phyloP scores from a whole-genome alignment of 768 basidiomycete species.

The Ramaria sp. region DNA sequence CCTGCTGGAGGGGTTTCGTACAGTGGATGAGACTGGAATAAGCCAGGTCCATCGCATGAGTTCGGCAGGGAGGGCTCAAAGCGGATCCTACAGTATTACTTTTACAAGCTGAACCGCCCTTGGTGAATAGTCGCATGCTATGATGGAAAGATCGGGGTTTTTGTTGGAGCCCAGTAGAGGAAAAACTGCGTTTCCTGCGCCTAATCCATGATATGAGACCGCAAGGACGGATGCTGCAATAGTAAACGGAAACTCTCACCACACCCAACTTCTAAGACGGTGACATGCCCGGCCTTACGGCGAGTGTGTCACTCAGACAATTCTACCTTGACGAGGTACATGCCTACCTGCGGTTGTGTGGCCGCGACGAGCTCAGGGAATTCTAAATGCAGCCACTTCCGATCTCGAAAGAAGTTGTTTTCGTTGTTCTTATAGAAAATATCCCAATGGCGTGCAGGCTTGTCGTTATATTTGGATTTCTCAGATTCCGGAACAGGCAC shows the following conservation, averaged over 20 bases:
- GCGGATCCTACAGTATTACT: conserved; percentile 26
- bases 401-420: conserved; percentile 86
- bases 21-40: conserved; percentile 52
- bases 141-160: conserved; percentile 64
- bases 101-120: conserved; percentile 87
- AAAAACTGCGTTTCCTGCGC: conserved; percentile 92
- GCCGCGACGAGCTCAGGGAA: conserved; percentile 80
- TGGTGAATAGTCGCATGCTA: conserved; percentile 85
- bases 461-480: conserved; percentile 59
- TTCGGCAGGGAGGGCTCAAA: background rate
- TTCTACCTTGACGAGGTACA: background rate
- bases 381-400: conserved; percentile 94
- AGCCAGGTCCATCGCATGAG: background rate
- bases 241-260: conserved; percentile 31
- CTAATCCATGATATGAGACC: conserved; percentile 27
- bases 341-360: conserved; percentile 50
- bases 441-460: conserved; percentile 73
- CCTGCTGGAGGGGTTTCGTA: conserved; percentile 62
- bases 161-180: conserved; percentile 75
- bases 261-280: conserved; percentile 85
- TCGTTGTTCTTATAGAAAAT: conserved; percentile 83
- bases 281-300: conserved; percentile 60
- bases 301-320: background rate
- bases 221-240: background rate
- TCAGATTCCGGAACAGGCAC: conserved; percentile 69